phyloP scores from a whole-genome alignment of 805 yeast species.

The Ogataea thermomethanolica region DNA sequence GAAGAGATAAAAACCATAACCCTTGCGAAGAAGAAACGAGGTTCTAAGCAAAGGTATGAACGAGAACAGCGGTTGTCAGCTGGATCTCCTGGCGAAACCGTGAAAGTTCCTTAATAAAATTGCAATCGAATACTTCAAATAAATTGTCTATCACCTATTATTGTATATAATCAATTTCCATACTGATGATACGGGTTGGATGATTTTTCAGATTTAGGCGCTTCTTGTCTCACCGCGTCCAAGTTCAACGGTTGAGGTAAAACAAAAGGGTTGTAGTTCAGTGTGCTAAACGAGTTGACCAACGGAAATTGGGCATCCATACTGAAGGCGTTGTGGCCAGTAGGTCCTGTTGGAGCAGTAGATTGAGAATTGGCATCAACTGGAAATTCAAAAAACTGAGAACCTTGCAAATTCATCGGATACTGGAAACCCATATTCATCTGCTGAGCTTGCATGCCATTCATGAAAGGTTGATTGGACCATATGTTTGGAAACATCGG shows the following conservation, averaged over 20 bases:
- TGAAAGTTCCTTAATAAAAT: conserved; percentile 2
- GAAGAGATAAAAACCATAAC: conserved; percentile 46
- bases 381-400: conserved; percentile 1
- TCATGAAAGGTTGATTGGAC: conserved; percentile 9
- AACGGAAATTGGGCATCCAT: neutral
- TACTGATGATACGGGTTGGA: conserved; percentile 6
- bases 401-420: conserved; percentile 3
- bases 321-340: conserved; percentile 1
- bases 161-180: conserved; percentile 5
- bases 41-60: conserved; percentile 23
- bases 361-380: neutral
- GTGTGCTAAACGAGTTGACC: neutral
- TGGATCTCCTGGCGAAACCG: conserved; percentile 12
- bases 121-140: conserved; percentile 2
- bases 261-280: conserved; percentile 1
- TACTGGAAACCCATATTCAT: neutral
- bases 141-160: conserved; percentile 4
- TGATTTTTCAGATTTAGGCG: neutral
- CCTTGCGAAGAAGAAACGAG: conserved; percentile 37
- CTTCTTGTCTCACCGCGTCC: conserved; percentile 3
- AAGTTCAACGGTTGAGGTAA: conserved; percentile 3
- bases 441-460: neutral
- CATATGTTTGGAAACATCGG: conserved; percentile 14
- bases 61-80: conserved; percentile 17
- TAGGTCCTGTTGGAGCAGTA: neutral